Base-by-base conservation (phyloP, 257 asterid species). In the Nicotiana obtusifolia region DNA sequence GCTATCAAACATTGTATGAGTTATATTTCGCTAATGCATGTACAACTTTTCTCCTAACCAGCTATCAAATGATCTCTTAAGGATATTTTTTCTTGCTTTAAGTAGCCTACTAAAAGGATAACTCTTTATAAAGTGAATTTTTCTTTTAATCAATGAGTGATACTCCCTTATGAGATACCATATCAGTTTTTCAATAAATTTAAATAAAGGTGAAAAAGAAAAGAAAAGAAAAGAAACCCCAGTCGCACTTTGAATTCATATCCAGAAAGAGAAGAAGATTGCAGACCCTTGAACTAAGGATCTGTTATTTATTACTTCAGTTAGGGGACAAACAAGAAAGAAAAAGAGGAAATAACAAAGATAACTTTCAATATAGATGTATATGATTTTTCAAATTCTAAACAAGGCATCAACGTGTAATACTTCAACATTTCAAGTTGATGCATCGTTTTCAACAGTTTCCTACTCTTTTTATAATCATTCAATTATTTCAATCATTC, bases 381-480 rank as follows among this genome's bases (percentile, higher is more conserved):
- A 37, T 41, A 71, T 41, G 26, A 22, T 2, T 47, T 41, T 76
- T 76, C 80, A 49, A 44, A 76, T 76, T 76, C 20, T 49, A 47
- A 52, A 76, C 41, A 10, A 52, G 64, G 44, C 80, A 52, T 22
- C 61, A 52, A 52, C 22, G 52, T 65, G 49, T 30, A 30, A 65
- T 65, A 65, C 49, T 65, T 31, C 14, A 65, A 65, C 49, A 31
- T n/a, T 15, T 60, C 82, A 47, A 80, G 83, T 80, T 80, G 83
- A 61, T 80, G 78, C 77, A 80, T 80, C 65, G 77, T 80, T 64
- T 80, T 80, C 83, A 65, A 19, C 78, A 44, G 4, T 71, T 64
- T 66, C 52, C 76, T 66, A 31, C 76, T 66, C 52, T 69, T 69
- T 67, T 67, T 19, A 71, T 71, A 44, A 22, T 13, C 60, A 17